A percentile compares a stretch with the other conserved stretches of the same genome.
Evolutionary conservation across 352 stramenopile species (phyloP).

Genomic region (Globisporangium cederbergense): DNA sequence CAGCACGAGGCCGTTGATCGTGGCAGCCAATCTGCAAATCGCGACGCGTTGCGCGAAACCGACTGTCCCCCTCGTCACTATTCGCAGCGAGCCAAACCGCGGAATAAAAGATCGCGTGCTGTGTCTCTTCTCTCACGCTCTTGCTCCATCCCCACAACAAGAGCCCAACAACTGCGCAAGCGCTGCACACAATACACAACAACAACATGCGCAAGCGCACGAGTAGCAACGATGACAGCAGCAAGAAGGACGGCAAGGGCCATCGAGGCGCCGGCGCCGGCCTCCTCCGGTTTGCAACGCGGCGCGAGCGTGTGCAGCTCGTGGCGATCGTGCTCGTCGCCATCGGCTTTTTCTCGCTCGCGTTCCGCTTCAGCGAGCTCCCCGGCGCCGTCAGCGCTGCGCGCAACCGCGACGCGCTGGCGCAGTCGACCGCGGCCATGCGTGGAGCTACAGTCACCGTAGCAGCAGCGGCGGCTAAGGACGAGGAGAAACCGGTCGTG

Average conservation of each 20-base stretch:
- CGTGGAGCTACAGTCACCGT: neutral
- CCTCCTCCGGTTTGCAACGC: neutral
- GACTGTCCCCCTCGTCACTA: no score
- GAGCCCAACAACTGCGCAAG: neutral
- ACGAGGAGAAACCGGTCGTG: neutral
- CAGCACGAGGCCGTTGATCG: no score
- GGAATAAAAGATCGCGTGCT: no score
- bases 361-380: constrained; percentile 9
- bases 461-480: neutral
- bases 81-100: no score
- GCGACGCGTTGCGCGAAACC: no score
- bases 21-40: no score
- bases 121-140: no score
- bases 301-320: constrained; percentile 9
- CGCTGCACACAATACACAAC: no score
- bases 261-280: neutral
- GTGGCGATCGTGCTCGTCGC: constrained; percentile 1
- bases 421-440: constrained; percentile 1
- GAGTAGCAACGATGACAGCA: neutral
- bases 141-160: no score
- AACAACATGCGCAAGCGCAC: constrained; percentile 3
- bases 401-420: constrained; percentile 2
- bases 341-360: neutral
- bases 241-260: neutral
- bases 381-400: constrained; percentile 1